Evolutionary conservation across 805 yeast genomes (phyloP).

Genomic region (Metschnikowia proteae): DNA sequence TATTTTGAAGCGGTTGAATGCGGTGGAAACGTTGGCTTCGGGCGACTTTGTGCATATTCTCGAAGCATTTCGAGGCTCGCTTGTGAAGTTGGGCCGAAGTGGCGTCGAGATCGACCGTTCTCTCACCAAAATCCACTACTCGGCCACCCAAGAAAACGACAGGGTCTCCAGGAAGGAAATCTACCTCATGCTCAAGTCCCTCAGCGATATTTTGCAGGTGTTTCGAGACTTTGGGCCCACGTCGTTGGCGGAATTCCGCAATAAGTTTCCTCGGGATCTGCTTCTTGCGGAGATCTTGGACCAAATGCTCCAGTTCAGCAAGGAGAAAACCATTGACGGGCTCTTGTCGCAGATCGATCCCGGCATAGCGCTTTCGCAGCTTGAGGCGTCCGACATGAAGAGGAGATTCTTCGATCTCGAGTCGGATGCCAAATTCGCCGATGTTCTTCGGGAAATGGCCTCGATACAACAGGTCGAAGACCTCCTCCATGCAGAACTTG

Average conservation of each 20-base stretch:
- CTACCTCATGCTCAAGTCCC: slow-evolving; percentile 47
- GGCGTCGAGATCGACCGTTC: slow-evolving; percentile 58
- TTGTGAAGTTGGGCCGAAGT: slow-evolving; percentile 26
- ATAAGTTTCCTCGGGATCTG: slow-evolving; percentile 26
- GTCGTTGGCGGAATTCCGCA: slow-evolving; percentile 10
- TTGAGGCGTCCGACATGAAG: slow-evolving; percentile 42
- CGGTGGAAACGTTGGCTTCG: slow-evolving; percentile 36
- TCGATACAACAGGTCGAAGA: slow-evolving; percentile 43
- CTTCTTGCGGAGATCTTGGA: slow-evolving; percentile 37
- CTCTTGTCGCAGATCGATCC: slow-evolving; percentile 51
- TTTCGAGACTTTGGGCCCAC: slow-evolving; percentile 16
- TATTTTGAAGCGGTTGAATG: slow-evolving; percentile 61
- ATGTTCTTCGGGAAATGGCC: slow-evolving; percentile 32
- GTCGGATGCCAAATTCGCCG: slow-evolving; percentile 31
- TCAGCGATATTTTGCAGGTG: slow-evolving; percentile 32
- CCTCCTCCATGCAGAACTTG: slow-evolving; percentile 52
- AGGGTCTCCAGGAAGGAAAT: slow-evolving; percentile 58
- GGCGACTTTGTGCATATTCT: slow-evolving; percentile 29
- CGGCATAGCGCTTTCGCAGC: slow-evolving; percentile 48
- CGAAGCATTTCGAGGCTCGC: slow-evolving; percentile 27
- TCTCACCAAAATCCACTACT: slow-evolving; percentile 57
- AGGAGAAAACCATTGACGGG: slow-evolving; percentile 27
- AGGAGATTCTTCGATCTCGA: slow-evolving; percentile 40
- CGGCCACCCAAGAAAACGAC: slow-evolving; percentile 26
- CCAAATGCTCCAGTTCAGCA: slow-evolving; percentile 32